phyloP scores from a whole-genome alignment of 2,329 filamentous ascomycete species.

The Fusarium redolens region DNA sequence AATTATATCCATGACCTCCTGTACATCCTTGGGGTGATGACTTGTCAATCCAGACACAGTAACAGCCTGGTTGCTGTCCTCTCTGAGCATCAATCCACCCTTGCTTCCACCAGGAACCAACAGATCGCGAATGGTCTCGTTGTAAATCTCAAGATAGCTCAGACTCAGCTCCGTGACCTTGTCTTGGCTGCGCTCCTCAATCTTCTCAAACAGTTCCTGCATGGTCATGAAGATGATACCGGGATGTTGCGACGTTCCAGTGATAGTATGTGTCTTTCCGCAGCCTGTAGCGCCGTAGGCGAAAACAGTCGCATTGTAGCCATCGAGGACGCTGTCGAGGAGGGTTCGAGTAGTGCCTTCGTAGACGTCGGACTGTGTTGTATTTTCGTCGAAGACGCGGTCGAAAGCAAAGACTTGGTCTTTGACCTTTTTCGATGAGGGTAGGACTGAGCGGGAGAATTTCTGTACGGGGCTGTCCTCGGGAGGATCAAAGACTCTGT shows the following conservation, averaged over 20 bases:
- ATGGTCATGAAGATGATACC: slow-evolving; percentile 99
- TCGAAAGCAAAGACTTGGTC: slow-evolving; percentile 99
- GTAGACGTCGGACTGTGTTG: slow-evolving; percentile 92
- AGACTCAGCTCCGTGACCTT: slow-evolving; percentile 92
- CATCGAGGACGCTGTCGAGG: slow-evolving; percentile 95
- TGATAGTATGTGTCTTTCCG: slow-evolving; percentile 98
- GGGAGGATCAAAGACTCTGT: slow-evolving; percentile 94
- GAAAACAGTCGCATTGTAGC: slow-evolving; percentile 98
- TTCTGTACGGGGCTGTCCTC: slow-evolving; percentile 93
- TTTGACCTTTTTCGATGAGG: slow-evolving; percentile 90
- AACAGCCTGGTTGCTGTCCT: slow-evolving; percentile 93
- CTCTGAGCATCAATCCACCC: slow-evolving; percentile 87
- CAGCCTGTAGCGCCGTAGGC: slow-evolving; percentile 98
- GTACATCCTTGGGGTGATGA: slow-evolving; percentile 88
- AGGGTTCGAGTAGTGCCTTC: slow-evolving; percentile 89
- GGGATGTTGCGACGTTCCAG: slow-evolving; percentile 88
- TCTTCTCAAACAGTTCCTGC: slow-evolving; percentile 98
- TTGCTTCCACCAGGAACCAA: slow-evolving; percentile 85
- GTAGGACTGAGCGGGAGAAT: slow-evolving; percentile 84
- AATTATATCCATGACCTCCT: slow-evolving; percentile 99
- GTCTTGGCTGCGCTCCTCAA: slow-evolving; percentile 84
- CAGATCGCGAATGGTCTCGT: slow-evolving; percentile 96
- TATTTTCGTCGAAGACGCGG: slow-evolving; percentile 95
- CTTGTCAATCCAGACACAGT: slow-evolving; percentile 92
- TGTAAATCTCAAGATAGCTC: slow-evolving; percentile 98